Conservation (phyloP, 1,284 basidiomycete genomes). For the Cryptococcus amylolentus region DNA sequence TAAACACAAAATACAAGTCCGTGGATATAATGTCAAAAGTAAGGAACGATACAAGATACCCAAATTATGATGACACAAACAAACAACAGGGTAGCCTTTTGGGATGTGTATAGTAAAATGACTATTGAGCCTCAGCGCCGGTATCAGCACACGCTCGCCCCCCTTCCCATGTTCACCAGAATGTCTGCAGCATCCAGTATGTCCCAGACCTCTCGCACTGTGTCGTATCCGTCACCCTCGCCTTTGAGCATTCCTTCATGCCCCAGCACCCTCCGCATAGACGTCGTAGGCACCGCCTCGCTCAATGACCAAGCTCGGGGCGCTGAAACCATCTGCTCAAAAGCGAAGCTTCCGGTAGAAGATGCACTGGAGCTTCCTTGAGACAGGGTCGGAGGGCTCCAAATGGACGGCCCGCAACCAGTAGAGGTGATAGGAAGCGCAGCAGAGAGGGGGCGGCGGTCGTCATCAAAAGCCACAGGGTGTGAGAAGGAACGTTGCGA, state of each 20-base stretch:
- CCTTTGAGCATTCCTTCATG: not conserved
- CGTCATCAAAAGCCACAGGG: too few relatives aligned
- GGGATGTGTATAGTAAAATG: not conserved
- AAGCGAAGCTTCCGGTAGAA: too few relatives aligned
- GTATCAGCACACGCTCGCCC: not conserved
- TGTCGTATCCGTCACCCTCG: not conserved
- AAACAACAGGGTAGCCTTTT: not conserved
- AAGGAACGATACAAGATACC: not conserved
- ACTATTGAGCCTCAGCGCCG: not conserved
- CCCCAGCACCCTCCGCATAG: not conserved
- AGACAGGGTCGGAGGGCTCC: too few relatives aligned
- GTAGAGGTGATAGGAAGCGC: too few relatives aligned
- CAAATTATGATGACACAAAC: not conserved
- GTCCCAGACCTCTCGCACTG: constrained; percentile 2
- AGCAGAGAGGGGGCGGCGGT: too few relatives aligned
- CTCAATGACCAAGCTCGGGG: too few relatives aligned
- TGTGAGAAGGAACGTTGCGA: too few relatives aligned
- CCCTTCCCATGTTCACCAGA: constrained; percentile 1
- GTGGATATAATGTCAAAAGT: not conserved
- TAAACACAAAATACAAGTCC: too few relatives aligned
- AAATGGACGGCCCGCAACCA: too few relatives aligned
- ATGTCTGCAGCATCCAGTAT: constrained; percentile 14
- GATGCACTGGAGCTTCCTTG: too few relatives aligned
- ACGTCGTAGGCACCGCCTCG: not conserved
- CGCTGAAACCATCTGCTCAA: too few relatives aligned